These are phyloP conservation scores for Scleroderma bovista DNA, from an alignment of 768 basidiomycete genomes.

Conservation along the genomic window DNA sequence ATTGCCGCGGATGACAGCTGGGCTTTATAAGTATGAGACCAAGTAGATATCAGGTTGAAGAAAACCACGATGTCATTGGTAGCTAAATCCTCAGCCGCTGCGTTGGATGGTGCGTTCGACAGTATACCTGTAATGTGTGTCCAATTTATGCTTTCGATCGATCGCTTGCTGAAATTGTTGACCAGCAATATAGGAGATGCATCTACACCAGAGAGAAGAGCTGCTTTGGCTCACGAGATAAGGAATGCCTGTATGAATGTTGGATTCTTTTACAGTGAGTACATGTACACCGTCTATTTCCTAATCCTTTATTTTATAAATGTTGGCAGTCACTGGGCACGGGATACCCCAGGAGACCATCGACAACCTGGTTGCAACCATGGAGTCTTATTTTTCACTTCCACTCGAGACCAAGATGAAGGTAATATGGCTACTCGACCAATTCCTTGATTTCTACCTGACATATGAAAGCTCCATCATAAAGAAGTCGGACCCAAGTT, in stretches of 20 bases:
- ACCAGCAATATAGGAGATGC: slow-evolving; percentile 17
- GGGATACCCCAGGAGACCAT: slow-evolving; percentile 55
- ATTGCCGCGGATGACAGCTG: too few species aligned
- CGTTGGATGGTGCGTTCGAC: slow-evolving; percentile 15
- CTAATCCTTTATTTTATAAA: background rate
- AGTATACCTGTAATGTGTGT: slow-evolving; percentile 22
- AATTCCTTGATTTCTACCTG: background rate
- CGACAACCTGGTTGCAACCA: slow-evolving; percentile 36
- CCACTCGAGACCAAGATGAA: slow-evolving; percentile 60
- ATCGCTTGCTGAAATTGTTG: background rate
- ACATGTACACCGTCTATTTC: too few species aligned
- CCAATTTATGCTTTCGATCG: background rate
- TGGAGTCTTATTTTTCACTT: slow-evolving; percentile 64
- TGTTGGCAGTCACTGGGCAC: slow-evolving; percentile 64
- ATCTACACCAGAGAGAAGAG: slow-evolving; percentile 27
- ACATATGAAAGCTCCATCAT: slow-evolving; percentile 53
- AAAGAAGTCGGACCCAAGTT: slow-evolving; percentile 63
- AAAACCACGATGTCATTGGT: slow-evolving; percentile 16
- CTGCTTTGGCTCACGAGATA: slow-evolving; percentile 49
- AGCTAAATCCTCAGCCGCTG: slow-evolving; percentile 13
- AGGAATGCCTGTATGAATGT: slow-evolving; percentile 75
- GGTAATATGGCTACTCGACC: slow-evolving; percentile 30
- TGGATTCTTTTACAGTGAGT: slow-evolving; percentile 82
- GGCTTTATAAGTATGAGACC: too few species aligned
- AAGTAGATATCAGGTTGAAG: too few species aligned